phyloP scores from a whole-genome alignment of 768 basidiomycete species.

The Boletus rufocinnamomeus region DNA sequence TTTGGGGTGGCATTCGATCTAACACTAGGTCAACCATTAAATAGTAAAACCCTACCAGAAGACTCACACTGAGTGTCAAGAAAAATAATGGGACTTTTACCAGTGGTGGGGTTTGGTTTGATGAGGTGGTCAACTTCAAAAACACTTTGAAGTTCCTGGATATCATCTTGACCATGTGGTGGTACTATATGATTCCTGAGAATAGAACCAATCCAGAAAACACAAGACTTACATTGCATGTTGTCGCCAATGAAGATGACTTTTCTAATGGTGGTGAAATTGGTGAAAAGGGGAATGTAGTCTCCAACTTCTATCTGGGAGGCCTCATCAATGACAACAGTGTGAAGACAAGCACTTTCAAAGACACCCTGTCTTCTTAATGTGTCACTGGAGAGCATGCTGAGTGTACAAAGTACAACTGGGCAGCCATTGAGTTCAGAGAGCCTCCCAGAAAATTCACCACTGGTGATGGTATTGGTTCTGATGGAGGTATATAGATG shows the following conservation, averaged over 20 bases:
- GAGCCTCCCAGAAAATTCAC: slow-evolving; percentile 36
- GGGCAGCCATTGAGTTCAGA: slow-evolving; percentile 40
- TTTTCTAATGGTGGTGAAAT: slow-evolving; percentile 44
- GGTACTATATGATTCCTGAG: slow-evolving; percentile 55
- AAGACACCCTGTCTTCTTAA: slow-evolving; percentile 28
- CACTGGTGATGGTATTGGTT: slow-evolving; percentile 54
- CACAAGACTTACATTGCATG: slow-evolving; percentile 55
- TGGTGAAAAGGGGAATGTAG: slow-evolving; percentile 46
- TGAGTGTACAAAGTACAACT: slow-evolving; percentile 74
- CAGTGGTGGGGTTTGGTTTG: slow-evolving; percentile 17
- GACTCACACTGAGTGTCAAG: slow-evolving; percentile 74
- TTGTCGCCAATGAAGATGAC: slow-evolving; percentile 66
- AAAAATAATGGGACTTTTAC: slow-evolving; percentile 45
- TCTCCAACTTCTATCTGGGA: slow-evolving; percentile 63
- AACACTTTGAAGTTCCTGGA: slow-evolving; percentile 65
- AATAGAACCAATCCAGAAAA: slow-evolving; percentile 33
- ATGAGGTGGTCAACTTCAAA: slow-evolving; percentile 75
- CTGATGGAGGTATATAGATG: slow-evolving; percentile 61
- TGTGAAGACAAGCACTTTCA: slow-evolving; percentile 40
- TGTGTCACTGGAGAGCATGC: slow-evolving; percentile 60
- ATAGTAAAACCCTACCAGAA: neutral
- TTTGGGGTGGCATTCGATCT: slow-evolving; percentile 86
- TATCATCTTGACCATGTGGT: slow-evolving; percentile 74
- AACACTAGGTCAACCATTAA: slow-evolving; percentile 7
- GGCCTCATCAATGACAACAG: slow-evolving; percentile 65